These are phyloP conservation scores for Raphanus sativus DNA, from an alignment of 345 rosid genomes.

Conservation along the genomic window DNA sequence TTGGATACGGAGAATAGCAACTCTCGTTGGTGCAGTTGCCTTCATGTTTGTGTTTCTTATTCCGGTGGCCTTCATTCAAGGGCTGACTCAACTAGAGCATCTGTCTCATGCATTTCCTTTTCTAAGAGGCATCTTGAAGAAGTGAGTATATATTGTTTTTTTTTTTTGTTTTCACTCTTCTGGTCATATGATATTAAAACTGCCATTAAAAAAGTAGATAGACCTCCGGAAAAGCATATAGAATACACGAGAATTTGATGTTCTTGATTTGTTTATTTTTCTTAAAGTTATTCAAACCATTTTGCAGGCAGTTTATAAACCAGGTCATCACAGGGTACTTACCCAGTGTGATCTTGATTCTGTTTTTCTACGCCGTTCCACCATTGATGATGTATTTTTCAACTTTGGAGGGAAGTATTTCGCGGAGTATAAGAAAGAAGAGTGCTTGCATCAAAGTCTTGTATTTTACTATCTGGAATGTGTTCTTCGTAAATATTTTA, in stretches of 20 bases:
- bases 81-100: conserved; percentile 69
- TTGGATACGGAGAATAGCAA: conserved; percentile 78
- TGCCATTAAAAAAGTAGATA: no score
- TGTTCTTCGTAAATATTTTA: conserved; percentile 83
- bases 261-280: no score
- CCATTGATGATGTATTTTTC: conserved; percentile 90
- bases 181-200: no score
- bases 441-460: conserved; percentile 82
- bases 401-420: conserved; percentile 62
- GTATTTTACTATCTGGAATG: conserved; percentile 92
- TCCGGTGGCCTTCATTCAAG: conserved; percentile 89
- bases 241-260: no score
- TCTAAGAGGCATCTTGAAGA: conserved; percentile 54
- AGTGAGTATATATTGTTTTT: no score
- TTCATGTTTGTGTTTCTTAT: conserved; percentile 73
- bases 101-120: conserved; percentile 64
- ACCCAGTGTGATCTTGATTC: conserved; percentile 81
- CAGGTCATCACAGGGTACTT: conserved; percentile 86
- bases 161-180: no score
- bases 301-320: conserved; percentile 54
- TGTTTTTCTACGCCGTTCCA: conserved; percentile 74
- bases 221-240: no score
- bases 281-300: no score
- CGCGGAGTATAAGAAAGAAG: conserved; percentile 79
- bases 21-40: conserved; percentile 57